Percentiles rank a stretch among this genome's conserved stretches.
These are phyloP conservation scores for Xylariaceae sp. DNA, from an alignment of 2,329 filamentous ascomycete genomes.

Conservation along the genomic window DNA sequence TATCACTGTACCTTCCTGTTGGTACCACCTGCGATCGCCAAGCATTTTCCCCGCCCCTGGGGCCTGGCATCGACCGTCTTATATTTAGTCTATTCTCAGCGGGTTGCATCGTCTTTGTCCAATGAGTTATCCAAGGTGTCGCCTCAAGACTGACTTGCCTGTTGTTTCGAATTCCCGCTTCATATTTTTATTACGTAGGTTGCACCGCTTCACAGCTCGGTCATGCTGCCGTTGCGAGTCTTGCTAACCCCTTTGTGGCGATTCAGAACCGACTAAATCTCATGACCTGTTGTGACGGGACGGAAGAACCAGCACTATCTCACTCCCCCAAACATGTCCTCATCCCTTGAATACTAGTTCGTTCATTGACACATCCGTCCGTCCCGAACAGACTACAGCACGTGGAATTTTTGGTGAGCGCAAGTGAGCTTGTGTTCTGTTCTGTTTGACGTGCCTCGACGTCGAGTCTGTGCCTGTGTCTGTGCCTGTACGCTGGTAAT, in stretches of 20 bases:
- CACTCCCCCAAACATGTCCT: conserved; percentile 8
- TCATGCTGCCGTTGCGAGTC: conserved; percentile 2
- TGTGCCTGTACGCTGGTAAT: conserved; percentile 3
- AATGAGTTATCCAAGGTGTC: background rate
- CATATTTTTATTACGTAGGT: background rate
- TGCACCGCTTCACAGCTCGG: background rate
- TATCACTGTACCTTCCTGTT: background rate
- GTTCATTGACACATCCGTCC: conserved; percentile 1
- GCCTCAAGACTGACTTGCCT: background rate
- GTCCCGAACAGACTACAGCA: conserved; percentile 4
- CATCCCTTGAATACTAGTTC: conserved; percentile 6
- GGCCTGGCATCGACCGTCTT: conserved; percentile 18
- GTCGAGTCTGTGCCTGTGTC: background rate
- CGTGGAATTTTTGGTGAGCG: background rate
- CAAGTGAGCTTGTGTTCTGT: background rate
- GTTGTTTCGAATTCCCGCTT: background rate
- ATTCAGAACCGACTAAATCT: conserved; percentile 1
- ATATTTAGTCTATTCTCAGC: conserved; percentile 9
- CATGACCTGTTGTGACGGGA: conserved; percentile 8
- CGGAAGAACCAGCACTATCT: conserved; percentile 15
- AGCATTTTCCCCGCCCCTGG: conserved; percentile 14
- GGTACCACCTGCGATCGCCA: background rate
- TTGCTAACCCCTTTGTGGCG: conserved; percentile 3
- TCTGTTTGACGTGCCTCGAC: background rate
- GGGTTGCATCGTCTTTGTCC: background rate